Evolutionary conservation across 2,329 filamentous ascomycete species (phyloP).

Genomic region (Curvularia sp.): DNA sequence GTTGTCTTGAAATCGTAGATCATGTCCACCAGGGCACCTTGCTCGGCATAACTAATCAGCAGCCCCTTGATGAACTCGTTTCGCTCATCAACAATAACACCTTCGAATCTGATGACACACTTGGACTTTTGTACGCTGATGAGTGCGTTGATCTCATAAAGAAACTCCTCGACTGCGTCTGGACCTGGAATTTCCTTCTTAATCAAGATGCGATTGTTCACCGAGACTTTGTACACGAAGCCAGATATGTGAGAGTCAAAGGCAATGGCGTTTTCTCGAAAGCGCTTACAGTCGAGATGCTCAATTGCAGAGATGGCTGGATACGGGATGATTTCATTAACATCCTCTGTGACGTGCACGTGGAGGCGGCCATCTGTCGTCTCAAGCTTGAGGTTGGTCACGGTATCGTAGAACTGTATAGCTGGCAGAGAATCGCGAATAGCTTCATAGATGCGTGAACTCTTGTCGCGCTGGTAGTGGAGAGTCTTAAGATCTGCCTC

Average conservation of each 20-base stretch:
- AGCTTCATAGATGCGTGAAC: slow-evolving; percentile 88
- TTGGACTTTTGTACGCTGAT: slow-evolving; percentile 74
- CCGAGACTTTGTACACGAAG: slow-evolving; percentile 92
- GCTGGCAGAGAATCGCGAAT: slow-evolving; percentile 91
- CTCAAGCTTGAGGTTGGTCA: slow-evolving; percentile 93
- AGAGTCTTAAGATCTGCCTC: slow-evolving; percentile 81
- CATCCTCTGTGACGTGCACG: slow-evolving; percentile 97
- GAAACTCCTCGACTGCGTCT: slow-evolving; percentile 92
- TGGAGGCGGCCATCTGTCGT: slow-evolving; percentile 87
- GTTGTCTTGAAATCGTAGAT: slow-evolving; percentile 77
- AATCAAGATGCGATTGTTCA: slow-evolving; percentile 76
- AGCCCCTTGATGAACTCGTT: slow-evolving; percentile 81
- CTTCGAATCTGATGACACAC: slow-evolving; percentile 85
- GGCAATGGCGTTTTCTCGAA: slow-evolving; percentile 75
- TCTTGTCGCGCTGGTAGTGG: slow-evolving; percentile 89
- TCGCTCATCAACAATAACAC: slow-evolving; percentile 82
- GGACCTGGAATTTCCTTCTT: slow-evolving; percentile 98
- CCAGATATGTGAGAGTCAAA: slow-evolving; percentile 95
- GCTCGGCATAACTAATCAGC: slow-evolving; percentile 84
- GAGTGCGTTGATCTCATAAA: slow-evolving; percentile 97
- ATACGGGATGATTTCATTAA: slow-evolving; percentile 92
- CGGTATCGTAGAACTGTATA: slow-evolving; percentile 94
- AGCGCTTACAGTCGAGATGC: slow-evolving; percentile 68
- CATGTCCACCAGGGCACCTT: slow-evolving; percentile 87
- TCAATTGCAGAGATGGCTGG: slow-evolving; percentile 75